Evolutionary conservation across 1,139 yeast species (phyloP), one percentile per base, ranked within the genome.

Genomic region (Yamadazyma triangularis): DNA sequence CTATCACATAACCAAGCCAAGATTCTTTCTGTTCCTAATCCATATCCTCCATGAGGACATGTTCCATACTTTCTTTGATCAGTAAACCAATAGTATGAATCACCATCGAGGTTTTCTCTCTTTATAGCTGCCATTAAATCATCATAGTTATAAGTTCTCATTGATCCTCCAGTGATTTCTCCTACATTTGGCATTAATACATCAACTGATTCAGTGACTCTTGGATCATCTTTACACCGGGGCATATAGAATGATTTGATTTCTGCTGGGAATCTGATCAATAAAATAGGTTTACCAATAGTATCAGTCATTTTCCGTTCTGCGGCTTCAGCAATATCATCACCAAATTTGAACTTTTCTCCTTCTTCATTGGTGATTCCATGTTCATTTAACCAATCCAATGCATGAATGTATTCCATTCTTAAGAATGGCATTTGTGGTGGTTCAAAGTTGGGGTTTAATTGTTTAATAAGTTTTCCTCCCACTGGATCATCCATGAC

Each of bases 141-240:
- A 27, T 86, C 88, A 42, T 74, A 68, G 48, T 79, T 78, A 45
- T 74, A 77, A 47, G 88, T 88, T 76, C 99, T 88, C 99, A 91
- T 91, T 32, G 97, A 89, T 37, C 98, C 98, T 60, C 98, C 98
- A 29, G 95, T 85, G 53, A 91, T 84, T 66, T 89, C 97, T 58
- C 98, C 98, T 35, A 91, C 98, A 52, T 86, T 89, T 51, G 98
- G 98, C 96, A 91, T 89, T 58, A 91, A 74, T 23, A 93, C 96
- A 62, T 91, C 99, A 28, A 91, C 97, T 30, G 96, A 85, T 64
- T 93, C 98, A 32, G 98, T 91, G 50, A 91, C 96, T 55, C 96
- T 78, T 42, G 80, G 81, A 55, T 91, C 97, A 51, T 87, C 96
- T 11, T 63, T 56, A 60, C 95, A 87, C 62, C 82, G 87, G 67